A percentile compares a stretch with the other conserved stretches of the same genome.
Conservation (phyloP, 805 yeast species). For the Priceomyces medius region DNA sequence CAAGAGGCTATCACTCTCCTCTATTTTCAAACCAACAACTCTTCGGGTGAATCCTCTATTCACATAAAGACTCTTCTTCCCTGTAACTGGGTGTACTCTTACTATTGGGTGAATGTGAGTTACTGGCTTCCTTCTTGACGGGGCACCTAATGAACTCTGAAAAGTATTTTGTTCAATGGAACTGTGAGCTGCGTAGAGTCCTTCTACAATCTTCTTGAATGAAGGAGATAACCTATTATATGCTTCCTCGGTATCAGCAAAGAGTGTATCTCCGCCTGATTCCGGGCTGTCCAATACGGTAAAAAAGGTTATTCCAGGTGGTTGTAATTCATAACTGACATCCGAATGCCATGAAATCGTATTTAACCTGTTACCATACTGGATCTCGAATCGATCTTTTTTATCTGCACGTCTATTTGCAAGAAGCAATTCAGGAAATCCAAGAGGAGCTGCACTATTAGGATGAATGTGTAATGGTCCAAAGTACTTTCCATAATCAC, state of each 20-base stretch:
- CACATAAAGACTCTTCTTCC: constrained; percentile 34
- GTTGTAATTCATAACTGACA: constrained; percentile 41
- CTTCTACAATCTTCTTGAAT: constrained; percentile 32
- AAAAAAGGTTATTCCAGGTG: constrained; percentile 39
- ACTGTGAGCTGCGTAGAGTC: constrained; percentile 36
- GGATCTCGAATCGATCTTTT: constrained; percentile 10
- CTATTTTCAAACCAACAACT: constrained; percentile 37
- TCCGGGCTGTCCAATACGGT: constrained; percentile 38
- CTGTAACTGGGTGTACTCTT: constrained; percentile 40
- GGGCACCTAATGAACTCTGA: constrained; percentile 25
- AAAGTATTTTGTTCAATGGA: constrained; percentile 35
- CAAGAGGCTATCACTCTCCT: constrained; percentile 36
- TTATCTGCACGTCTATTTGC: constrained; percentile 23
- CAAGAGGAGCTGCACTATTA: constrained; percentile 38
- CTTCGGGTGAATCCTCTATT: constrained; percentile 35
- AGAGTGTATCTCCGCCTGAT: constrained; percentile 41
- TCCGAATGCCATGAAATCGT: constrained; percentile 38
- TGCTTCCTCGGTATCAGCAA: constrained; percentile 40
- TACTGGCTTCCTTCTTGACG: constrained; percentile 35
- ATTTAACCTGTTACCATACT: constrained; percentile 21
- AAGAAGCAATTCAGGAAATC: constrained; percentile 29
- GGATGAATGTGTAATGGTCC: constrained; percentile 48
- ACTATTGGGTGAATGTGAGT: constrained; percentile 38
- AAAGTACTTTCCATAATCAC: constrained; percentile 32
- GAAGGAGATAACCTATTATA: constrained; percentile 39